Evolutionary conservation across 169 alveolate species (phyloP), one percentile per base, ranked within the genome.

Genomic region (Blepharisma undulans): DNA sequence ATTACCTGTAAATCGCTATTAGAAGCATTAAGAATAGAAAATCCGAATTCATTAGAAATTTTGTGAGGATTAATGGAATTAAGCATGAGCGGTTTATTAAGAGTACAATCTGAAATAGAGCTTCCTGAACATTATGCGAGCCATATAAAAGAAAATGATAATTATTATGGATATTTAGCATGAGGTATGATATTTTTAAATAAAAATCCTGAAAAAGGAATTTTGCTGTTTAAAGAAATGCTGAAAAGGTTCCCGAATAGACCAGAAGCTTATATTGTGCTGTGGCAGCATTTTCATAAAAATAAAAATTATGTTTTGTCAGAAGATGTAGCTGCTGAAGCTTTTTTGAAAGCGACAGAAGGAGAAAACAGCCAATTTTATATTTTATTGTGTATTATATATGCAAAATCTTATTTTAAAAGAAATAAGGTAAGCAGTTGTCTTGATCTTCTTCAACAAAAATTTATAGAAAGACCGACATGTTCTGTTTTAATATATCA

Each of bases 101-200:
- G 71, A 33, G 29, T 19, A 79, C 19, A 6, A 60, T 4, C 33
- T 8, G 76, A 87, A 72, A 32, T 78, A 6, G 76, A 72, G 29
- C 33, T 32, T 27, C 81, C 93, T 25, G 91, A 91, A 72, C 90
- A 91, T 36, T 90, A 74, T 71, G 96, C 96, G 0, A n/a, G 80
- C 14, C 74, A 87, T 25, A 91, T 93, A 21, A 84, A 93, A 81
- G 33, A 88, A 60, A 21, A 82, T 1, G 88, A 89, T 60, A 27
- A 72, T 14, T 93, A 93, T 71, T 36, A 82, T 16, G 96, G 96
- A 22, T 93, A 93, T 60, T 27, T 93, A 21, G 96, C 96, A 7
- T 93, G 94, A 92, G 90, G 94, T 0, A 92, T 88, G 6, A 30
- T 92, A 3, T 91, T 88, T 79, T 27, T 92, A 25, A 30, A 72